phyloP scores from a whole-genome alignment of 495 filamentous ascomycete genomes.

The Articulospora tetracladia region DNA sequence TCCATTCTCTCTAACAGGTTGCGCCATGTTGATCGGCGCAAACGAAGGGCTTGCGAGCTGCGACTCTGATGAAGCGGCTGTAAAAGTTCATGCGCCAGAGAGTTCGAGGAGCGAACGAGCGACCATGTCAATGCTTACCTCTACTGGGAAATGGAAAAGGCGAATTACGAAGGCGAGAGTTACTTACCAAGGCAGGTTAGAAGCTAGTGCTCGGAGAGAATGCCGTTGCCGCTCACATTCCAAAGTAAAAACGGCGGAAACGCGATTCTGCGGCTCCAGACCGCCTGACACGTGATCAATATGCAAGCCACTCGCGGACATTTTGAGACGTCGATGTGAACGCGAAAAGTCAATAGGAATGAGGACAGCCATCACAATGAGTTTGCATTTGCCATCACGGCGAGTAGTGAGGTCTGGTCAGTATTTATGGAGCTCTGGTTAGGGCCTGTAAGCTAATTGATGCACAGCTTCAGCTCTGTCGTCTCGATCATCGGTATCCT shows the following conservation, averaged over 20 bases:
- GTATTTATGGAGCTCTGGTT: constrained; percentile 7
- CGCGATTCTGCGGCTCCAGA: not conserved
- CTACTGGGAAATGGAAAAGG: too few relatives aligned
- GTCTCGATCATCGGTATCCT: constrained; percentile 36
- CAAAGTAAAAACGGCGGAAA: too few relatives aligned
- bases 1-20: constrained; percentile 50
- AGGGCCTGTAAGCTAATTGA: constrained; percentile 31
- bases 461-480: constrained; percentile 42
- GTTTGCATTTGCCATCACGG: constrained; percentile 27
- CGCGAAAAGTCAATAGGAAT: not conserved
- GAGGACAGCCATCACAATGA: constrained; percentile 22
- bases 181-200: too few relatives aligned
- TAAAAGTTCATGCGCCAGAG: not conserved
- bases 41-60: too few relatives aligned
- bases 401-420: constrained; percentile 25
- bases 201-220: too few relatives aligned
- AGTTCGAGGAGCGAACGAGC: too few relatives aligned
- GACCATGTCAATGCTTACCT: too few relatives aligned
- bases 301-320: not conserved
- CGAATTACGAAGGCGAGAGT: too few relatives aligned
- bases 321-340: constrained; percentile 1
- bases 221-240: too few relatives aligned
- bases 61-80: not conserved
- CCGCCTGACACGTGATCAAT: not conserved
- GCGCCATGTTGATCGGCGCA: constrained; percentile 17